Evolutionary conservation across 257 asterid species (phyloP), one percentile per base, ranked within the genome.

Genomic region (Orobanche coerulescens): DNA sequence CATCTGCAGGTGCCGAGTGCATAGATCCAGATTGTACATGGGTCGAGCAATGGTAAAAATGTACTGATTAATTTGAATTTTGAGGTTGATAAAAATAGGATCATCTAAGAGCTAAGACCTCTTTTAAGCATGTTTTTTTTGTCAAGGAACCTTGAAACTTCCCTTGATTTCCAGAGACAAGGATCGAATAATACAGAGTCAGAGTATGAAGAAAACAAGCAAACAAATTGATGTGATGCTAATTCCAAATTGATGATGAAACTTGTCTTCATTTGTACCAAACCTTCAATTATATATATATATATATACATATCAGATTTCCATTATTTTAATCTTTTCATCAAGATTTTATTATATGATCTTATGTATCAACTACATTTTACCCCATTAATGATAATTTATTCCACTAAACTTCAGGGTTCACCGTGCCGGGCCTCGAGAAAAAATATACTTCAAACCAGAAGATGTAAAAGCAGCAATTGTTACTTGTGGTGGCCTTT

Each of bases 1-100:
- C 90, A 34, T 91, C 97, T 51, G 97, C 97, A 31, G 96, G 97
- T 71, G 97, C 97, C 24, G 95, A 91, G 79, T 91, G 97, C 74
- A 87, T 91, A 44, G 96, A 91, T 78, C 83, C 95, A 36, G 68
- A 71, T 70, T 91, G 97, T 78, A 73, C 97, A 39, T 91, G 97
- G 97, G 78, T 85, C 64, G 96, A 91, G 74, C 97, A 91, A 75
- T 91, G 97, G 97, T 91, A 82, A 73, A 72, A 42, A 18, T 60
- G 22, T 48, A 4, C 2, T 42, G 11, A 44, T 39, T 14, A 65
- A 49, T 71, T 31, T 37, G 25, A 33, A 14, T 64, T 49, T 37
- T 6, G 19, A 19, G 44, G 49, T 48, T 71, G 34, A 47, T 53
- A 63, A 50, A 48, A 42, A 20, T 56, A 18, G 33, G 48, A 13